phyloP scores from a whole-genome alignment of 768 basidiomycete species.

The Lepiota venenata region DNA sequence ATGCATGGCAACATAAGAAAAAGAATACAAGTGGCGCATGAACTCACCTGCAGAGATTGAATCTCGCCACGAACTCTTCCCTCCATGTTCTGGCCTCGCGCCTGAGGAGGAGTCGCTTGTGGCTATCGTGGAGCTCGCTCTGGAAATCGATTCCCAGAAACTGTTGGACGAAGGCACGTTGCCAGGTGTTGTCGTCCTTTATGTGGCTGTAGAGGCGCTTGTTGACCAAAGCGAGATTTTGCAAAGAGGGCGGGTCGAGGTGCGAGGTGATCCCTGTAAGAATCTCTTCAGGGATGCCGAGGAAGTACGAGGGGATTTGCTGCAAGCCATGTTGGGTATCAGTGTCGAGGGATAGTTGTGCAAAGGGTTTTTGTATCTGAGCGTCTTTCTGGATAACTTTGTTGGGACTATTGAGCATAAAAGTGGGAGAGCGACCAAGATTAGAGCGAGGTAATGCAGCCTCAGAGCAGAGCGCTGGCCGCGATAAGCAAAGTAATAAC shows the following conservation, averaged over 20 bases:
- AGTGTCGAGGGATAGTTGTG: constrained; percentile 22
- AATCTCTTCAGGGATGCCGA: constrained; percentile 63
- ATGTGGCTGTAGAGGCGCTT: constrained; percentile 57
- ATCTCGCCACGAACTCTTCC: constrained; percentile 61
- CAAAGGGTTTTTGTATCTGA: constrained; percentile 26
- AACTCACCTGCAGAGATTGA: constrained; percentile 51
- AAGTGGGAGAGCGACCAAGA: constrained; percentile 31
- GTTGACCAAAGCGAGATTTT: constrained; percentile 53
- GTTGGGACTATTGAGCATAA: constrained; percentile 64
- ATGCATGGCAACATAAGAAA: background rate
- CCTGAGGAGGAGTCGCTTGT: constrained; percentile 49
- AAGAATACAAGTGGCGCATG: constrained; percentile 2
- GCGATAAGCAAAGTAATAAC: constrained; percentile 23
- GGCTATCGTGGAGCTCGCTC: constrained; percentile 42
- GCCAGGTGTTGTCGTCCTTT: constrained; percentile 79
- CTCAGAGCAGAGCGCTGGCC: constrained; percentile 20
- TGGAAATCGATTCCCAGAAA: constrained; percentile 69
- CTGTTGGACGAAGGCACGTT: constrained; percentile 66
- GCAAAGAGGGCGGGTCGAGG: constrained; percentile 61
- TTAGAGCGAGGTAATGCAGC: constrained; percentile 19
- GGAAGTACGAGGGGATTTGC: constrained; percentile 28
- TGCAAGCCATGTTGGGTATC: constrained; percentile 48
- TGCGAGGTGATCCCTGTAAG: constrained; percentile 75
- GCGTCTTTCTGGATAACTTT: constrained; percentile 37
- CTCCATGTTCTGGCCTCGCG: constrained; percentile 62